phyloP scores from a whole-genome alignment of 306 rosid genomes.

The Vachellia pachyceras region DNA sequence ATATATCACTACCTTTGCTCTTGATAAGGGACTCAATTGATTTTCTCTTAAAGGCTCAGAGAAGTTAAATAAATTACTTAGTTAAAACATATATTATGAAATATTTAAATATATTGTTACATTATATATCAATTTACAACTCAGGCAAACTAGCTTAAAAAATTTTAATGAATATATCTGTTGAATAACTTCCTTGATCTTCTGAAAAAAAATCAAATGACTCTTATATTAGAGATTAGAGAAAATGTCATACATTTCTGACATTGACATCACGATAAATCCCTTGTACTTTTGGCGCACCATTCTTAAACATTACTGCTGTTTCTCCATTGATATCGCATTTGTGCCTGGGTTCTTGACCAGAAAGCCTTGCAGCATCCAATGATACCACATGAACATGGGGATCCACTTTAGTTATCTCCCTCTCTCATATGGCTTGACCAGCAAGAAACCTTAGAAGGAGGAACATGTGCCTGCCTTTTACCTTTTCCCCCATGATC shows the following conservation, averaged over 20 bases:
- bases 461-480: not conserved
- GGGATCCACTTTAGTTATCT: not conserved
- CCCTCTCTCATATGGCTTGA: not conserved
- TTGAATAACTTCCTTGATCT: too few relatives aligned
- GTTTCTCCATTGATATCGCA: not conserved
- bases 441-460: not conserved
- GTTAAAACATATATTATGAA: too few relatives aligned
- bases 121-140: too few relatives aligned
- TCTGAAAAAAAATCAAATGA: too few relatives aligned
- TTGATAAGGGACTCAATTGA: too few relatives aligned
- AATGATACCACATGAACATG: not conserved
- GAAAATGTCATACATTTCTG: constrained; percentile 32
- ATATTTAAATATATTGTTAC: too few relatives aligned
- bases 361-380: constrained; percentile 18
- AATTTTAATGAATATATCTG: too few relatives aligned
- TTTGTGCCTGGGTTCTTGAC: constrained; percentile 51
- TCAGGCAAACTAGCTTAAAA: too few relatives aligned
- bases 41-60: too few relatives aligned
- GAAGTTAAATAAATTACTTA: too few relatives aligned
- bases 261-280: constrained; percentile 20
- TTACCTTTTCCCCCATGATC: not conserved
- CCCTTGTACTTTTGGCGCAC: constrained; percentile 17
- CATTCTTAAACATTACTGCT: not conserved
- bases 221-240: too few relatives aligned
- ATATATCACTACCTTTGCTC: too few relatives aligned